phyloP scores from a whole-genome alignment of 2,329 filamentous ascomycete genomes.

The Calonectria pseudoturangicola region DNA sequence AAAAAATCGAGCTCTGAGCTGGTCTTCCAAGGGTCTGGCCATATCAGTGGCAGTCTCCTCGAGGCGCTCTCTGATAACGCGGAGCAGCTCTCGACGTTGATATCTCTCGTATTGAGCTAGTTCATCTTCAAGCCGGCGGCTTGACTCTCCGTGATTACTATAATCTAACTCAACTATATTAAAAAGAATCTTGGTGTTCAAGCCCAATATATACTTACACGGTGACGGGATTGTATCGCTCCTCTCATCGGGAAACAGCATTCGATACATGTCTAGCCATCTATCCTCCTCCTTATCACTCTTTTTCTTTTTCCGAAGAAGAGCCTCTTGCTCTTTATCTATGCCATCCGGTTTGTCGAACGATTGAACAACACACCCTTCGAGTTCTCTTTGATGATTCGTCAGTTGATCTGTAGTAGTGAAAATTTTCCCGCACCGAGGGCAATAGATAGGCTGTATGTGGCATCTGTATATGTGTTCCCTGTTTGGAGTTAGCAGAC shows the following conservation, averaged over 20 bases:
- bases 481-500: neutral
- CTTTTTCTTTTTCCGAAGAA: slow-evolving; percentile 14
- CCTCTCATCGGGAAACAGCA: slow-evolving; percentile 6
- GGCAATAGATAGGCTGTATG: too few relatives aligned
- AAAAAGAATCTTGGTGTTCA: neutral
- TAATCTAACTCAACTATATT: neutral
- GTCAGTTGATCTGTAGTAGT: too few relatives aligned
- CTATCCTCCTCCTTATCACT: neutral
- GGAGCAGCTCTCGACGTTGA: slow-evolving; percentile 12
- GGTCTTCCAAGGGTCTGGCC: neutral
- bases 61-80: slow-evolving; percentile 4
- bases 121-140: neutral
- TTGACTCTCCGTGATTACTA: neutral
- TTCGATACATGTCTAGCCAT: neutral
- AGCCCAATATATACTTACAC: neutral
- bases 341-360: slow-evolving; percentile 11
- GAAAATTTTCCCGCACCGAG: too few relatives aligned
- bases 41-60: neutral
- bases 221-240: slow-evolving; percentile 10
- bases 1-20: slow-evolving; percentile 3
- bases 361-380: neutral
- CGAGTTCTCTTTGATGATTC: too few relatives aligned
- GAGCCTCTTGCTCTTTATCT: slow-evolving; percentile 3
- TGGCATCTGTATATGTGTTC: slow-evolving; percentile 1
- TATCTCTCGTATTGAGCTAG: slow-evolving; percentile 10